Evolutionary conservation across 176 grass and related monocot species (phyloP), one percentile per base, ranked within the genome.

Genomic region (Lolium perenne): DNA sequence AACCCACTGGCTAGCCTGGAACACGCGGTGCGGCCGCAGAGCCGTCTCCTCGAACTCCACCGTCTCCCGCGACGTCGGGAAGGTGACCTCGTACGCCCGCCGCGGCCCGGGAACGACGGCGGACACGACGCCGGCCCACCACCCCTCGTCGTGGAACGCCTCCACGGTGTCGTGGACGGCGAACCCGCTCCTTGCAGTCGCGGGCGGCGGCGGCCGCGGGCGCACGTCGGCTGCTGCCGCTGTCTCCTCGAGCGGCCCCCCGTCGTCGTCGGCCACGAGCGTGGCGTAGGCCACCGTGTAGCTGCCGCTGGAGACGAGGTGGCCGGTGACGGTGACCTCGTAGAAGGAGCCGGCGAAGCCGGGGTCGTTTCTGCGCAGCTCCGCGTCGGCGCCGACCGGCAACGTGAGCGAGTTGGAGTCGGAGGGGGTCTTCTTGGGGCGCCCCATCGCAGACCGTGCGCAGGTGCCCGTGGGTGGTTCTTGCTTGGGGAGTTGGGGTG

Each of bases 51-150:
- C 50, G 60, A 94, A 89, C 71, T 89, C 86, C 4, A 92, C 32
- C 54, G 74, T 53, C 58, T 97, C 92, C 79, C 90, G 82, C 45
- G 90, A 76, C 22, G 84, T 87, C 8, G 92, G 95, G 59, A 62
- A 92, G 13, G 78, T 76, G 26, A 97, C 95, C 1, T n/a, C 54
- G 78, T 89, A 97, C 22, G 56, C 8, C 35, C 54, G 38, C 35
- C 54, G 38, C n/a, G 10, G 43, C 7, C 20, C 14, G 13, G 20
- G 51, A 14, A 2, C 32, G 32, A 78, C 40, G 79, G 16, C 70
- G 38, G 62, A 74, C 46, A 74, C 21, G n/a, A 74, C 71, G 71
- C 71, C 71, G 1, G 46, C 46, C 71, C 71, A 74, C 71, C 71
- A 74, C 12, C 71, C 71, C 21, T 74, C 71, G 46, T 26, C 16